phyloP scores from a whole-genome alignment of 208 protist genomes.

The Trypanosoma cruzi region DNA sequence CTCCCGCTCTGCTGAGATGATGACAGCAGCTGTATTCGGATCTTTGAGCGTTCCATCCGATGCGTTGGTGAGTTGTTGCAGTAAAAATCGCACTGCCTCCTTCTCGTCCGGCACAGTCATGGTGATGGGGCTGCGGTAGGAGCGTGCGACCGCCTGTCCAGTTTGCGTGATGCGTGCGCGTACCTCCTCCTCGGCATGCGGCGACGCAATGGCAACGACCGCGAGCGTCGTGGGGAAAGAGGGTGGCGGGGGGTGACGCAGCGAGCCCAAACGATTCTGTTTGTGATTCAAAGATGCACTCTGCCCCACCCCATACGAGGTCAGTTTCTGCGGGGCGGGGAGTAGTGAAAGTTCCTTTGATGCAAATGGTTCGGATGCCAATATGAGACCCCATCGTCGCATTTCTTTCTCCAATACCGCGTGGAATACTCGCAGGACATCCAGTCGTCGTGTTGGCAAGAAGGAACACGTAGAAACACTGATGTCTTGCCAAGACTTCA shows the following conservation, averaged over 20 bases:
- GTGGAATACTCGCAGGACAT: slow-evolving; percentile 50
- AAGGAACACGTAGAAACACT: slow-evolving; percentile 63
- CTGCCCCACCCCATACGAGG: not conserved
- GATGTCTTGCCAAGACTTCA: slow-evolving; percentile 73
- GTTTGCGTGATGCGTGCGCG: slow-evolving; percentile 36
- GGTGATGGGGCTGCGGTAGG: slow-evolving; percentile 48
- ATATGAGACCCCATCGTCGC: slow-evolving; percentile 62
- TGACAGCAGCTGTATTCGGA: slow-evolving; percentile 54
- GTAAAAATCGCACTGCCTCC: slow-evolving; percentile 58
- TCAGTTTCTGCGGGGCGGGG: slow-evolving; percentile 49
- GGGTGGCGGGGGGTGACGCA: slow-evolving; percentile 34
- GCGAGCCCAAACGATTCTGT: not conserved
- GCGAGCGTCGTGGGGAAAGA: slow-evolving; percentile 60
- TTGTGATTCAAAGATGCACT: not conserved
- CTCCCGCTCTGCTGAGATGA: slow-evolving; percentile 59
- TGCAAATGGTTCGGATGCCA: slow-evolving; percentile 40
- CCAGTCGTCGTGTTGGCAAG: slow-evolving; percentile 62
- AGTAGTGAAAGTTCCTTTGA: slow-evolving; percentile 67
- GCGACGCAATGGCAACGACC: slow-evolving; percentile 54
- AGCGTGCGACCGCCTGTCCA: slow-evolving; percentile 52
- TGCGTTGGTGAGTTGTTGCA: slow-evolving; percentile 35
- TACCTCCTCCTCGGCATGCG: slow-evolving; percentile 52
- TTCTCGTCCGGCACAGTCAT: slow-evolving; percentile 52
- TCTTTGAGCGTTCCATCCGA: slow-evolving; percentile 34
- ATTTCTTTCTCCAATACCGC: slow-evolving; percentile 41